Evolutionary conservation across 495 filamentous ascomycete species (phyloP).

Genomic region (Aspergillus panamensis): DNA sequence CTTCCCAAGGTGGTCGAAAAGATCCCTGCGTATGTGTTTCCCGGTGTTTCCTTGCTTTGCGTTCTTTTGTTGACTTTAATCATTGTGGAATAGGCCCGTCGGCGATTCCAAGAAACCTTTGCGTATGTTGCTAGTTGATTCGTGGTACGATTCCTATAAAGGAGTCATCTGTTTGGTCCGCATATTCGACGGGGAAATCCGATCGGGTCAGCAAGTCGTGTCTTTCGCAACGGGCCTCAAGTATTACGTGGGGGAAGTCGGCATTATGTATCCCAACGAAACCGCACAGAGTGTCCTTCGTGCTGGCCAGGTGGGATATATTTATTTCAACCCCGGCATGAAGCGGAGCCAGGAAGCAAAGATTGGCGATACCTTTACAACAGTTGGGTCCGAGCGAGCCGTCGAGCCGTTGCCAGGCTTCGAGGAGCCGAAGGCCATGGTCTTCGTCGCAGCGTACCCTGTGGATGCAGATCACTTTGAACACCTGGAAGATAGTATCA

Average conservation of each 20-base stretch:
- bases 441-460: slow-evolving; percentile 95
- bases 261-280: slow-evolving; percentile 91
- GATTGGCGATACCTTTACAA: slow-evolving; percentile 91
- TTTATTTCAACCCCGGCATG: slow-evolving; percentile 98
- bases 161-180: slow-evolving; percentile 90
- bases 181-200: slow-evolving; percentile 83
- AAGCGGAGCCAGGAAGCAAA: slow-evolving; percentile 92
- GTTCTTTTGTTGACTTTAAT: slow-evolving; percentile 18
- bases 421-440: slow-evolving; percentile 97
- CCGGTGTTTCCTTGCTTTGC: neutral
- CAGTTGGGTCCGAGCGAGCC: slow-evolving; percentile 68
- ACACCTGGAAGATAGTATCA: slow-evolving; percentile 90
- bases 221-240: slow-evolving; percentile 84
- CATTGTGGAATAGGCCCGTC: slow-evolving; percentile 47
- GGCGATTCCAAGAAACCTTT: slow-evolving; percentile 70
- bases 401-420: slow-evolving; percentile 87
- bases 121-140: slow-evolving; percentile 87
- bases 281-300: slow-evolving; percentile 74
- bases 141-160: slow-evolving; percentile 95
- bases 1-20: slow-evolving; percentile 81
- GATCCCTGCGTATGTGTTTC: slow-evolving; percentile 60
- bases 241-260: slow-evolving; percentile 92
- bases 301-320: slow-evolving; percentile 92
- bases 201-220: slow-evolving; percentile 73
- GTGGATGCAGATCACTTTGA: slow-evolving; percentile 82